A percentile compares a stretch with the other conserved stretches of the same genome.
Evolutionary conservation across 2,329 filamentous ascomycete genomes (phyloP).

Genomic region (Fusarium sp.): DNA sequence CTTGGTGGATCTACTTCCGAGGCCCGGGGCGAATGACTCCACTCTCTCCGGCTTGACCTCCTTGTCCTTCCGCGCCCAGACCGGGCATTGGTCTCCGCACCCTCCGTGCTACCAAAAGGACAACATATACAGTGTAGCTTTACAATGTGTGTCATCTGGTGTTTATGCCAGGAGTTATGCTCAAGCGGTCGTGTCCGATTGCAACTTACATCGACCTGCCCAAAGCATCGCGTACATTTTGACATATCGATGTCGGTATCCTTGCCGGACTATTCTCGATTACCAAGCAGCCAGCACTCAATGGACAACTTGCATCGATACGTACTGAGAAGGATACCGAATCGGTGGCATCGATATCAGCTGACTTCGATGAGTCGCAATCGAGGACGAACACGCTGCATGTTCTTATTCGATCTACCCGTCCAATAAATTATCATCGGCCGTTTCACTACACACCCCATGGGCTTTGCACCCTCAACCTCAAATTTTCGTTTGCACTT

Average conservation of each 20-base stretch:
- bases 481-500: conserved; percentile 23
- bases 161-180: neutral
- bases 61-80: conserved; percentile 16
- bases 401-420: conserved; percentile 31
- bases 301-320: neutral
- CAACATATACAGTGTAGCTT: conserved; percentile 2
- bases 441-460: conserved; percentile 29
- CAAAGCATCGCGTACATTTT: neutral
- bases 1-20: conserved; percentile 21
- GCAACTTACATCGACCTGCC: neutral
- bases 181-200: neutral
- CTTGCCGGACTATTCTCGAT: neutral
- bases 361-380: conserved; percentile 20
- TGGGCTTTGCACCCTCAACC: conserved; percentile 30
- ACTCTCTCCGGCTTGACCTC: conserved; percentile 34
- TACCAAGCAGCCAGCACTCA: conserved; percentile 17
- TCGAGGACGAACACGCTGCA: conserved; percentile 36
- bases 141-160: neutral
- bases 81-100: conserved; percentile 27
- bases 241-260: neutral
- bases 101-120: conserved; percentile 20
- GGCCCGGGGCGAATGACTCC: conserved; percentile 34
- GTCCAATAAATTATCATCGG: conserved; percentile 32
- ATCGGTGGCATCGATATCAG: conserved; percentile 25
- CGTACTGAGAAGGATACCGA: neutral